phyloP scores from a whole-genome alignment of 2,329 filamentous ascomycete species.

The Xylariales sp. region DNA sequence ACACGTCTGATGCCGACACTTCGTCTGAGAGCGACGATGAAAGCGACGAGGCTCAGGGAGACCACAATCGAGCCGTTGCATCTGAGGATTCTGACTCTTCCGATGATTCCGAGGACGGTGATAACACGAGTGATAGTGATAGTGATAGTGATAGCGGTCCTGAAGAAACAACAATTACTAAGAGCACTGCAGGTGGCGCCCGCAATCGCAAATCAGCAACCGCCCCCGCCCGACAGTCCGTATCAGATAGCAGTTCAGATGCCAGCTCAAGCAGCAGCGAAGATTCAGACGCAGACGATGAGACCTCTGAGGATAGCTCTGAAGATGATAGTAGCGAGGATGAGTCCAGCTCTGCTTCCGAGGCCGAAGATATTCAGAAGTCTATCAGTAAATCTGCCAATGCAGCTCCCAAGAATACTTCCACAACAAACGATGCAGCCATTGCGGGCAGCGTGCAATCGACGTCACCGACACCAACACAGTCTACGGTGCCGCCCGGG shows the following conservation, averaged over 20 bases:
- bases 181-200: too few relatives aligned
- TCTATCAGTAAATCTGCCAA: too few relatives aligned
- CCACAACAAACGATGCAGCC: background rate
- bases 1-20: slow-evolving; percentile 8
- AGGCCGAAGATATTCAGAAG: slow-evolving; percentile 8
- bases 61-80: background rate
- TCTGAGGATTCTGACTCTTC: background rate
- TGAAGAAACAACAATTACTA: slow-evolving; percentile 16
- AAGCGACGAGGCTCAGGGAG: background rate
- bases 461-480: slow-evolving; percentile 3
- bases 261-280: slow-evolving; percentile 8
- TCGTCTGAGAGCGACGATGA: slow-evolving; percentile 15
- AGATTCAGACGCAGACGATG: slow-evolving; percentile 11
- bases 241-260: background rate
- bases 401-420: background rate
- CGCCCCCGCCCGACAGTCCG: too few relatives aligned
- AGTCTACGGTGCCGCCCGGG: slow-evolving; percentile 24
- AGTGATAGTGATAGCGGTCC: slow-evolving; percentile 19
- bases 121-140: slow-evolving; percentile 5
- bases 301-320: slow-evolving; percentile 11
- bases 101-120: slow-evolving; percentile 2
- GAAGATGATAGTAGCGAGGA: slow-evolving; percentile 12
- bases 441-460: too few relatives aligned
- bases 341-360: slow-evolving; percentile 11
- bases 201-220: too few relatives aligned